Conservation (phyloP, 2,329 filamentous ascomycete genomes). For the Cercospora sp. region DNA sequence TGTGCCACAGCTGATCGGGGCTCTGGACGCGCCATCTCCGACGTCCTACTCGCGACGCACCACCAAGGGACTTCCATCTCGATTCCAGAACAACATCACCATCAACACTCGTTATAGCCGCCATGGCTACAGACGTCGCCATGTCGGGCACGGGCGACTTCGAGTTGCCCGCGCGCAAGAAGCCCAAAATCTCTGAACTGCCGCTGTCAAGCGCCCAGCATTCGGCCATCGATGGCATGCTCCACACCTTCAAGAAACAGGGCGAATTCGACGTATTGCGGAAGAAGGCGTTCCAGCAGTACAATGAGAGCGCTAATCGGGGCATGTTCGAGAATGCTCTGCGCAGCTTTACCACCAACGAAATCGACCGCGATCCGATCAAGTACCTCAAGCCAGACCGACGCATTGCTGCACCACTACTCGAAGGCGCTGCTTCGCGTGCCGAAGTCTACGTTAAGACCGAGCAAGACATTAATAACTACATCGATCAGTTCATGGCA, state of each 20-base stretch:
- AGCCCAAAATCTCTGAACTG: constrained; percentile 72
- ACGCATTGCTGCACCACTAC: constrained; percentile 70
- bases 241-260: constrained; percentile 84
- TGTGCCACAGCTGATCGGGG: background rate
- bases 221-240: constrained; percentile 69
- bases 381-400: constrained; percentile 71
- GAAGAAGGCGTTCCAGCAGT: constrained; percentile 74
- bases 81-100: background rate
- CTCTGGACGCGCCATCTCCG: background rate
- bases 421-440: constrained; percentile 76
- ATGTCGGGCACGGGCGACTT: constrained; percentile 34
- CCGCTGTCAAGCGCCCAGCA: constrained; percentile 72
- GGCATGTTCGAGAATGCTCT: constrained; percentile 40
- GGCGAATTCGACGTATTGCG: constrained; percentile 77
- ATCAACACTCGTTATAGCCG: background rate
- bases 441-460: constrained; percentile 73
- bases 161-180: constrained; percentile 49
- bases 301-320: constrained; percentile 56
- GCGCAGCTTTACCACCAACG: constrained; percentile 62
- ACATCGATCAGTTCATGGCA: constrained; percentile 64
- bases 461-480: constrained; percentile 63
- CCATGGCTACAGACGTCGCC: constrained; percentile 31
- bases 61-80: background rate
- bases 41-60: background rate
- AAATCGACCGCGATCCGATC: constrained; percentile 70